Evolutionary conservation across 305 asterid species (phyloP).

Genomic region (Caryopteris hybrid): DNA sequence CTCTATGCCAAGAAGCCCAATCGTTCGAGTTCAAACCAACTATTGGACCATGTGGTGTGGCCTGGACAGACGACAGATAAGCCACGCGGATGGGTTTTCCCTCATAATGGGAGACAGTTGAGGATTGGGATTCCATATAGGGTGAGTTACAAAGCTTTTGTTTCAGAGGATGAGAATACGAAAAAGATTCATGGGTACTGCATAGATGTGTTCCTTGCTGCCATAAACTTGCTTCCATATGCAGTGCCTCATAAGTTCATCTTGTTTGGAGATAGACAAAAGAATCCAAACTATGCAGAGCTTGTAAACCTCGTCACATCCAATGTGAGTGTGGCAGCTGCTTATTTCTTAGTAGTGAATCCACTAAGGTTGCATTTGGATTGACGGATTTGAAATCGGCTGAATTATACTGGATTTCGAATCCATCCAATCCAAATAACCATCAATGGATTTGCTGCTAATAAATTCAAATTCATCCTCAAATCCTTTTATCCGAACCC

Average conservation of each 20-base stretch:
- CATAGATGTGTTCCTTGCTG: constrained; percentile 78
- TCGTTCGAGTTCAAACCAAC: constrained; percentile 62
- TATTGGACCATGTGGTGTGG: constrained; percentile 48
- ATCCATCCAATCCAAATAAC: not conserved
- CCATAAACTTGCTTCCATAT: constrained; percentile 63
- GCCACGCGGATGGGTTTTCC: constrained; percentile 89
- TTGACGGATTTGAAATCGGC: not conserved
- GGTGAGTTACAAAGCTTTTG: constrained; percentile 61
- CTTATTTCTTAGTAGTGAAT: not conserved
- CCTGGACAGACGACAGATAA: constrained; percentile 53
- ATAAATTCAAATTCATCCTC: too few species aligned
- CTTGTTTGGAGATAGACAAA: constrained; percentile 60
- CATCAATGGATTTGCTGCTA: too few species aligned
- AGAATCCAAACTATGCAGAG: constrained; percentile 65
- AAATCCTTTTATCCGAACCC: not conserved
- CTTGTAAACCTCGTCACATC: constrained; percentile 45
- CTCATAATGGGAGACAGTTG: constrained; percentile 51
- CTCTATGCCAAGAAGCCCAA: constrained; percentile 48
- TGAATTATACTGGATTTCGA: not conserved
- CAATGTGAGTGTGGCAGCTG: constrained; percentile 39
- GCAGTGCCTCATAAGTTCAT: constrained; percentile 61
- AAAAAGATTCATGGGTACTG: constrained; percentile 51
- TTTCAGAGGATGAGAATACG: constrained; percentile 36
- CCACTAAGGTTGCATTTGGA: not conserved
- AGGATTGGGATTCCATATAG: constrained; percentile 77